phyloP scores from a whole-genome alignment of 192 early-diverging fungal genomes.

The Linnemannia schmuckeri region DNA sequence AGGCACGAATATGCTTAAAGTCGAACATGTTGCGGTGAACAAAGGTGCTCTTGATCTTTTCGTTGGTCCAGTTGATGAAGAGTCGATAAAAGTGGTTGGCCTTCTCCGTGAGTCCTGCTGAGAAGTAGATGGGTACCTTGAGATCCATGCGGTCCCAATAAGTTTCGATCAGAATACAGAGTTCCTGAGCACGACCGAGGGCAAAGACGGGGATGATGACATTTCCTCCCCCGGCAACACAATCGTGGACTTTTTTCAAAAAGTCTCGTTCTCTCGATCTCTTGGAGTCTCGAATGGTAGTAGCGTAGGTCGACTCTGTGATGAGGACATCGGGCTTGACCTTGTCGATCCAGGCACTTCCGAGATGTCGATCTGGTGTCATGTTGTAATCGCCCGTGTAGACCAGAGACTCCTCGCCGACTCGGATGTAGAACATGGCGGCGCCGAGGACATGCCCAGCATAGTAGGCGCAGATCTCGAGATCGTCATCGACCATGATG shows the following conservation, averaged over 20 bases:
- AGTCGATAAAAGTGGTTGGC: constrained; percentile 98
- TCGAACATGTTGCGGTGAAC: constrained; percentile 97
- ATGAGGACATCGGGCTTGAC: constrained; percentile 94
- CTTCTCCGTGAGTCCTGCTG: constrained; percentile 92
- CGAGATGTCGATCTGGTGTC: constrained; percentile 93
- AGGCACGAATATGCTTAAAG: constrained; percentile 93
- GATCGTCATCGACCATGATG: constrained; percentile 85
- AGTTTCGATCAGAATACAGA: constrained; percentile 94
- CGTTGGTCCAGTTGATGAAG: constrained; percentile 98
- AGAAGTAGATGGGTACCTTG: constrained; percentile 94
- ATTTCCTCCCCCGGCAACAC: constrained; percentile 84
- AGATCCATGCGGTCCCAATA: constrained; percentile 96
- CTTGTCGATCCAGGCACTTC: constrained; percentile 96
- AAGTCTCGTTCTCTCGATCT: constrained; percentile 94
- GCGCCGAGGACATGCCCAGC: constrained; percentile 99
- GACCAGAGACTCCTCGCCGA: constrained; percentile 82
- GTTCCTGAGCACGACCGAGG: constrained; percentile 95
- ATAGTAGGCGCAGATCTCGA: constrained; percentile 90
- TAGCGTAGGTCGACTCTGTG: constrained; percentile 98
- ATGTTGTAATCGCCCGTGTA: constrained; percentile 94
- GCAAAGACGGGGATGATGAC: constrained; percentile 99
- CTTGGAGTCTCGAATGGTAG: constrained; percentile 95
- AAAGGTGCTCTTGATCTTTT: constrained; percentile 95
- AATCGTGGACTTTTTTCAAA: constrained; percentile 87
- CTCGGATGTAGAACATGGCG: constrained; percentile 92